Percentiles rank a stretch among this genome's conserved stretches.
phyloP scores from a whole-genome alignment of 2,329 filamentous ascomycete species.

The Aaosphaeria pasadenensis region DNA sequence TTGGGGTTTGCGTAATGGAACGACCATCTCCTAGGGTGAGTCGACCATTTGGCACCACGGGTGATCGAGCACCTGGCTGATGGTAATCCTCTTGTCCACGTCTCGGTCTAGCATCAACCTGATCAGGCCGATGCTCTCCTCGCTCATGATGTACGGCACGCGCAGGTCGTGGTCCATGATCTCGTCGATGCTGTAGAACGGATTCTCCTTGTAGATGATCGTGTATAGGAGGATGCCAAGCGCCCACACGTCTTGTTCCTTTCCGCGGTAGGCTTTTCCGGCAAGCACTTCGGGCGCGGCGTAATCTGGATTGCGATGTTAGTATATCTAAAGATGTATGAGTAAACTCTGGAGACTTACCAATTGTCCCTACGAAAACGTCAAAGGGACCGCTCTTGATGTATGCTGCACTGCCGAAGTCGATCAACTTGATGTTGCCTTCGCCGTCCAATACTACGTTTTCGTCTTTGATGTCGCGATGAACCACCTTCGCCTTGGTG shows the following conservation, averaged over 20 bases:
- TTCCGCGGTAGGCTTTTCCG: constrained; percentile 86
- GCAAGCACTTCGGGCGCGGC: constrained; percentile 96
- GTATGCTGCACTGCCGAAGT: constrained; percentile 97
- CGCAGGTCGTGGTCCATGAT: constrained; percentile 96
- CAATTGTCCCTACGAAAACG: constrained; percentile 97
- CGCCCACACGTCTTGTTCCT: constrained; percentile 98
- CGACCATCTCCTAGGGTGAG: not conserved
- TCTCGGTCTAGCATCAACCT: constrained; percentile 90
- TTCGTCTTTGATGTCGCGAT: constrained; percentile 98
- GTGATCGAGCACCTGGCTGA: constrained; percentile 82
- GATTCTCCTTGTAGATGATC: constrained; percentile 99
- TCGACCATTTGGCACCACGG: constrained; percentile 63
- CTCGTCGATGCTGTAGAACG: constrained; percentile 98
- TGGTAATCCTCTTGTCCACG: constrained; percentile 77
- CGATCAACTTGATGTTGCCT: constrained; percentile 92
- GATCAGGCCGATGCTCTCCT: constrained; percentile 89
- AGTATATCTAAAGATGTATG: constrained; percentile 2
- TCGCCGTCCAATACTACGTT: constrained; percentile 96
- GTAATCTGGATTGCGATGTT: constrained; percentile 64
- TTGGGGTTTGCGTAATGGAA: too few relatives aligned
- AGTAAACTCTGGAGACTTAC: constrained; percentile 51
- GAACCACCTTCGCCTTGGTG: constrained; percentile 84
- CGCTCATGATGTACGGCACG: constrained; percentile 83
- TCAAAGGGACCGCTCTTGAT: constrained; percentile 98
- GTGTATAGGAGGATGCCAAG: constrained; percentile 96